Conservation (phyloP, 116 monocot genomes). For the Posidonia oceanica region DNA sequence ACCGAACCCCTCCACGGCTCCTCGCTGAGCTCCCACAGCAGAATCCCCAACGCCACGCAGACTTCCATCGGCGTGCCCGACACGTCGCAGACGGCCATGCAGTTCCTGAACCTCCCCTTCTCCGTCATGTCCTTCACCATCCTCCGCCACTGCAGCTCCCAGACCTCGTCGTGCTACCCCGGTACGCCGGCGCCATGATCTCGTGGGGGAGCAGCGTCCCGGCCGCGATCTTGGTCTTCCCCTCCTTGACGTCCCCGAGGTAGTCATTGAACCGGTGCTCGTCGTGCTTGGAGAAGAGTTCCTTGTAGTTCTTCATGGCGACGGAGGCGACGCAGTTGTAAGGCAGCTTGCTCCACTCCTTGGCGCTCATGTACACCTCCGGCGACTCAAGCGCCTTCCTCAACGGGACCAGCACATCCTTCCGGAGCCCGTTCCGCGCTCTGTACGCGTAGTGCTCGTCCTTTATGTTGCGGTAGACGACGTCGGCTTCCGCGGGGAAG, state of each 20-base stretch:
- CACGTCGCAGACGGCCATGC: conserved; percentile 58
- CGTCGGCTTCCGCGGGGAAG: too few species aligned
- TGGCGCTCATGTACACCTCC: conserved; percentile 57
- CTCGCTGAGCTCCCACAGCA: conserved; percentile 63
- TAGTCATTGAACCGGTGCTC: conserved; percentile 29
- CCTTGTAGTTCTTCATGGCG: conserved; percentile 73
- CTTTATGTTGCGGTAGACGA: conserved; percentile 16
- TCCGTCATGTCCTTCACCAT: conserved; percentile 41
- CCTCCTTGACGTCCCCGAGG: conserved; percentile 22
- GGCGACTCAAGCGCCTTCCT: conserved; percentile 46
- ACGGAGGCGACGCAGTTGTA: conserved; percentile 77
- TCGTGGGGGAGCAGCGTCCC: conserved; percentile 41
- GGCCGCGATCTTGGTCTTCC: conserved; percentile 36
- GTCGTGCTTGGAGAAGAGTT: conserved; percentile 49
- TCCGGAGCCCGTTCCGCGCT: conserved; percentile 46
- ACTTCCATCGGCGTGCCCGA: conserved; percentile 47
- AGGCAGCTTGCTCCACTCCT: conserved; percentile 39
- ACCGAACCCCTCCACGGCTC: conserved; percentile 60
- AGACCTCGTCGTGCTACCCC: conserved; percentile 20
- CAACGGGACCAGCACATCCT: conserved; percentile 52
- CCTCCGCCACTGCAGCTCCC: conserved; percentile 58
- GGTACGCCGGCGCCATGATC: conserved; percentile 11
- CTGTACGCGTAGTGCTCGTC: conserved; percentile 59
- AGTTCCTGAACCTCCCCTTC: conserved; percentile 32
- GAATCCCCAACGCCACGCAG: conserved; percentile 45